phyloP scores from a whole-genome alignment of 2,329 filamentous ascomycete species.

The Curvularia hawaiiensis region DNA sequence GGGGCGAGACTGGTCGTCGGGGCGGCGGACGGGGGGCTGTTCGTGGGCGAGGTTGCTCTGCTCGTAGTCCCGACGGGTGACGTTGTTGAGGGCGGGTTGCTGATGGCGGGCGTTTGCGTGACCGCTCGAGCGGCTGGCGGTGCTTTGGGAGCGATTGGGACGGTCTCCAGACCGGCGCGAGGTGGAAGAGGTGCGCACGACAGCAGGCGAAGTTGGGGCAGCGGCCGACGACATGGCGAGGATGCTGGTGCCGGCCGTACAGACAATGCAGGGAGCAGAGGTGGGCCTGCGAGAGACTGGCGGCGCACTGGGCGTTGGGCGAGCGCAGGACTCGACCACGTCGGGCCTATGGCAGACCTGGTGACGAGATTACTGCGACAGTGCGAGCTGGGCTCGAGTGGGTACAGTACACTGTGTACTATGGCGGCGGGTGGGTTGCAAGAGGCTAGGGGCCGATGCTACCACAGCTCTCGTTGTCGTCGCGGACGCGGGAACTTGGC shows the following conservation, averaged over 20 bases:
- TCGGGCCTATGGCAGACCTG: conserved; percentile 19
- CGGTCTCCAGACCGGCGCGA: conserved; percentile 41
- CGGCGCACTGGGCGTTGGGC: conserved; percentile 27
- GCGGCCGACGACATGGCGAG: conserved; percentile 46
- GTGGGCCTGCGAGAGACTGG: conserved; percentile 22
- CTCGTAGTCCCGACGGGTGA: conserved; percentile 74
- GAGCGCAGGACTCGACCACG: conserved; percentile 16
- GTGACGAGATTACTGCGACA: conserved; percentile 17
- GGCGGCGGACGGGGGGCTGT: conserved; percentile 61
- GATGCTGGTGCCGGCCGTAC: conserved; percentile 19
- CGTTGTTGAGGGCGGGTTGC: conserved; percentile 54
- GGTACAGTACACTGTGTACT: neutral
- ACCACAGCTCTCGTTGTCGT: conserved; percentile 7
- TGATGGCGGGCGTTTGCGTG: conserved; percentile 46
- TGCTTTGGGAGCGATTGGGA: conserved; percentile 46
- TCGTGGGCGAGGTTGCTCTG: conserved; percentile 66
- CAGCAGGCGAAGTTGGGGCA: conserved; percentile 52
- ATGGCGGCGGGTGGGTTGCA: conserved; percentile 10
- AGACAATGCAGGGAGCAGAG: conserved; percentile 32
- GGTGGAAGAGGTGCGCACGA: conserved; percentile 41
- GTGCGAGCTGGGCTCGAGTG: conserved; percentile 4
- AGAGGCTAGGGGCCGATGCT: conserved; percentile 23
- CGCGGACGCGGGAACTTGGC: conserved; percentile 20
- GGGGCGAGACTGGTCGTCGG: conserved; percentile 63
- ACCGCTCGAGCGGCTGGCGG: conserved; percentile 36